Base-by-base conservation (phyloP, 352 stramenopile genomes). In the Pythium folliculosum region DNA sequence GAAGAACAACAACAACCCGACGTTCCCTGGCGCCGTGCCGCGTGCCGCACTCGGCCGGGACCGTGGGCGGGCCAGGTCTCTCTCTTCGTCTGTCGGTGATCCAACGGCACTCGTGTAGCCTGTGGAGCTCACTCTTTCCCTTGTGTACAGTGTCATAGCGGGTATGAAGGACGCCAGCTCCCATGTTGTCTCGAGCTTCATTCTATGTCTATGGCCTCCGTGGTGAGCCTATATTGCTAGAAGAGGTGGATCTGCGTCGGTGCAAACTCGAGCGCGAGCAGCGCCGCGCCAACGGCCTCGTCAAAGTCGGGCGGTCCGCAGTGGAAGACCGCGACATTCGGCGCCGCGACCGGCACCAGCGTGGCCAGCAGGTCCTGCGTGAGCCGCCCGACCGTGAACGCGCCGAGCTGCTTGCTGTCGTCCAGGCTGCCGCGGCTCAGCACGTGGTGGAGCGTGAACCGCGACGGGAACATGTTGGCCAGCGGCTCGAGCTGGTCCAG, bases 241-340 rank as follows among this genome's bases (percentile, higher is more conserved):
- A 91, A 91, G 19, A 81, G 72, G 65, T 91, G 88, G 22, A 93
- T 76, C 57, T 92, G 84, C 25, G 67, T 70, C 13, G 79, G 71
- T 12, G 68, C 57, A 49, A 82, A 93, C 38, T 79, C 67, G 16
- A 92, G 70, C 9, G 75, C 68, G 19, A 69, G 77, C 40, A 93
- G 68, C 47, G 81, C 75, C 0, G 27, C 22, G 7, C 55, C 65
- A 16, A 95, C 72, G 16, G 78, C 74, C 58, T 91, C 79, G 37
- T 95, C 85, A 71, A 93, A 95, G 50, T 73, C 69, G 1, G 83
- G 84, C 13, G 87, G 84, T 5, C 87, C 87, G 52, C 85, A 95
- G 44, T 92, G 75, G 60, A 95, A 89, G 38, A 77, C 80, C 32
- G 82, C 86, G 27, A 90, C 73, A 6, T 80, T 65, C 10, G 76